Percentiles rank a stretch among this genome's conserved stretches.
These are phyloP conservation scores for Termitomyces sp. DNA, from an alignment of 768 basidiomycete genomes.

Conservation along the genomic window DNA sequence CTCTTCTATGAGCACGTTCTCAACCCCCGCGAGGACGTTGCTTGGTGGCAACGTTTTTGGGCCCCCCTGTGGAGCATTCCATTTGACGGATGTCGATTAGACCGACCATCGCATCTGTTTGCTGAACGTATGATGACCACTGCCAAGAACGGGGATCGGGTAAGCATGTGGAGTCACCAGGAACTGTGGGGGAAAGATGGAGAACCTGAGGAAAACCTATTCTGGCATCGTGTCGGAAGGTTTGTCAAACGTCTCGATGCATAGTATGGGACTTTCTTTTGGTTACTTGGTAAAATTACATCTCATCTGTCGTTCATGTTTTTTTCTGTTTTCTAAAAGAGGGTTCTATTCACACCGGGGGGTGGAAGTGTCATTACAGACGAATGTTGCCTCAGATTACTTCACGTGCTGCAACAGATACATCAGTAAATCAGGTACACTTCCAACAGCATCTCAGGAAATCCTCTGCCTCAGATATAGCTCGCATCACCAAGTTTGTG, in stretches of 20 bases:
- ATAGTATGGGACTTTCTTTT: too few species aligned
- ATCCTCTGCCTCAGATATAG: too few species aligned
- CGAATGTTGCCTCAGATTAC: too few species aligned
- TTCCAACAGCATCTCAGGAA: too few species aligned
- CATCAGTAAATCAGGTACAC: too few species aligned
- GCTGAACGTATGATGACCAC: conserved; percentile 28
- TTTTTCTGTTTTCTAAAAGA: too few species aligned
- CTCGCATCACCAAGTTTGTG: too few species aligned
- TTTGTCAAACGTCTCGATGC: conserved; percentile 44
- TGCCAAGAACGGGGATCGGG: conserved; percentile 11
- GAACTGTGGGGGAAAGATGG: conserved; percentile 42
- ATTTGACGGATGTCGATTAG: conserved; percentile 62
- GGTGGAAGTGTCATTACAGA: too few species aligned
- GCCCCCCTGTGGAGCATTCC: conserved; percentile 56
- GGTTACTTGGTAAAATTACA: too few species aligned
- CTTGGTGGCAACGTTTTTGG: conserved; percentile 74
- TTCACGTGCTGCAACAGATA: too few species aligned
- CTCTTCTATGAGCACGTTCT: conserved; percentile 70
- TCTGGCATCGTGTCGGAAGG: conserved; percentile 53
- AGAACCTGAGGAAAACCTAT: conserved; percentile 52
- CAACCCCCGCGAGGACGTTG: conserved; percentile 45
- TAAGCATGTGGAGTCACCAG: conserved; percentile 43
- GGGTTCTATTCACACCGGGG: too few species aligned
- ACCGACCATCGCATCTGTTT: conserved; percentile 49
- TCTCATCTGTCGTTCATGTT: too few species aligned